Conservation (phyloP, 2,329 filamentous ascomycete species). For the Aspergillus viridinutans region DNA sequence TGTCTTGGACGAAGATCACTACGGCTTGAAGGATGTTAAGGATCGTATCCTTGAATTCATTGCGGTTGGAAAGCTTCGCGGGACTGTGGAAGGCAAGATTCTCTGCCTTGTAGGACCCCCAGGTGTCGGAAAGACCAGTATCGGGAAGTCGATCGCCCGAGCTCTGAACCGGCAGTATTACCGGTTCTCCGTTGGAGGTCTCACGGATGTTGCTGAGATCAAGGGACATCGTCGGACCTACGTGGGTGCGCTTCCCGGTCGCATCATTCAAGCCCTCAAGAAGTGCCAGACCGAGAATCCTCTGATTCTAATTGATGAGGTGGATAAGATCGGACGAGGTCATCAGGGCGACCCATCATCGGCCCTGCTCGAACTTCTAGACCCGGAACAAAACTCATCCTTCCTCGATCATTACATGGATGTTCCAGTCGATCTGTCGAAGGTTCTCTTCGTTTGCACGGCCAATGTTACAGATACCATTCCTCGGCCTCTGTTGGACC, state of each 20-base stretch:
- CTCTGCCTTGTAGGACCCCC: slow-evolving; percentile 95
- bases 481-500: slow-evolving; percentile 83
- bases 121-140: slow-evolving; percentile 97
- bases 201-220: slow-evolving; percentile 97
- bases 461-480: slow-evolving; percentile 99
- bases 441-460: slow-evolving; percentile 97
- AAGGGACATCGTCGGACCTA: slow-evolving; percentile 97
- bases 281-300: slow-evolving; percentile 99
- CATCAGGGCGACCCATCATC: slow-evolving; percentile 96
- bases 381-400: slow-evolving; percentile 94
- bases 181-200: slow-evolving; percentile 92
- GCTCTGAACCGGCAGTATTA: slow-evolving; percentile 96
- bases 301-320: slow-evolving; percentile 90
- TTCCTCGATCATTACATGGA: slow-evolving; percentile 99
- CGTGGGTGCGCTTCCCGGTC: slow-evolving; percentile 88
- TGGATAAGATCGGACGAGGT: slow-evolving; percentile 95
- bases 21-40: slow-evolving; percentile 96
- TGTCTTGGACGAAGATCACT: slow-evolving; percentile 93
- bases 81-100: slow-evolving; percentile 97
- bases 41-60: slow-evolving; percentile 98
- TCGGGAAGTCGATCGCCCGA: slow-evolving; percentile 94
- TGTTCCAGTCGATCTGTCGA: slow-evolving; percentile 92
- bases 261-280: slow-evolving; percentile 97
- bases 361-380: slow-evolving; percentile 85
- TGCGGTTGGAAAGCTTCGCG: slow-evolving; percentile 91